Conservation (phyloP, 108 stramenopile genomes). For the Bacterosira constricta region DNA sequence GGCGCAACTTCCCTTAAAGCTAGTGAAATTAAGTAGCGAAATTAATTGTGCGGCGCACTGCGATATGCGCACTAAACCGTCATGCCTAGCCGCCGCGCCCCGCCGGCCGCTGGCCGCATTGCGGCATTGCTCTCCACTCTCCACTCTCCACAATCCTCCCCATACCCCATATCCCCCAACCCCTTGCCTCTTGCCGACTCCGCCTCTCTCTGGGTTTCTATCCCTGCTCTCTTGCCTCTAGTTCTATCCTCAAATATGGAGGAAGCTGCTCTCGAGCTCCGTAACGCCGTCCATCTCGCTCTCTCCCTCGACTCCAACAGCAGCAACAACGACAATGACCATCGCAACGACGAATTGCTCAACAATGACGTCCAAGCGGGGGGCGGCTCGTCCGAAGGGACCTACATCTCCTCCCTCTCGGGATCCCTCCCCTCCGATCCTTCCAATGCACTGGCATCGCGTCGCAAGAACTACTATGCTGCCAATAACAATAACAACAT, state of each 20-base stretch:
- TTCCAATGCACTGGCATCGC: neutral
- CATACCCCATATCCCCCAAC: no score
- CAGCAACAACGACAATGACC: neutral
- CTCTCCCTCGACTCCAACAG: slow-evolving; percentile 4
- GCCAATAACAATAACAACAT: neutral
- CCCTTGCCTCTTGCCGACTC: no score
- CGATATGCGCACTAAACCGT: no score
- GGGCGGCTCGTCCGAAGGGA: neutral
- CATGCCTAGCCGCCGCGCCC: no score
- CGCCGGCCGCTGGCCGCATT: no score
- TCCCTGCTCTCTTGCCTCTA: no score
- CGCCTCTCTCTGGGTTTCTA: no score
- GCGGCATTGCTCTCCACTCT: no score
- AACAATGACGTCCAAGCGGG: slow-evolving; percentile 3
- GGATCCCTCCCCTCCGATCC: slow-evolving; percentile 27
- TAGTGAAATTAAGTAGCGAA: no score
- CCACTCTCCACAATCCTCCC: no score
- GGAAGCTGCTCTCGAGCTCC: slow-evolving; percentile 23
- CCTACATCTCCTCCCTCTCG: slow-evolving; percentile 32
- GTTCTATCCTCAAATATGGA: slow-evolving; percentile 37
- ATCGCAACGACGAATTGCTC: slow-evolving; percentile 6
- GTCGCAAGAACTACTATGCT: slow-evolving; percentile 3
- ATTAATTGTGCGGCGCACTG: no score
- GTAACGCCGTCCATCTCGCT: slow-evolving; percentile 24
- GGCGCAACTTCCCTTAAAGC: no score